Conservation (phyloP, 495 filamentous ascomycete species). For the Geopyxis carbonaria region DNA sequence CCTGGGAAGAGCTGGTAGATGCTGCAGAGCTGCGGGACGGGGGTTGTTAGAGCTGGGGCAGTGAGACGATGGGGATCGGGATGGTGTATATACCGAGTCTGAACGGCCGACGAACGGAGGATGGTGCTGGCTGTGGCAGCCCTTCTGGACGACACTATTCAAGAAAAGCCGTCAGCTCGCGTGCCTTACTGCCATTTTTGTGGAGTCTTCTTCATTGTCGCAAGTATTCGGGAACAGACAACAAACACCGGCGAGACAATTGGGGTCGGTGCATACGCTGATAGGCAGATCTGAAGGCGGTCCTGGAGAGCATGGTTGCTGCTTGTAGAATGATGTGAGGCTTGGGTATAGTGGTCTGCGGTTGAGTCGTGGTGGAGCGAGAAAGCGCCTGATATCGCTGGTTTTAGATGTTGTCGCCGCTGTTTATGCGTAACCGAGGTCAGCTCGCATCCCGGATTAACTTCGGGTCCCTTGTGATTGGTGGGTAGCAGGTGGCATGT, state of each 20-base stretch:
- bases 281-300: constrained; percentile 8
- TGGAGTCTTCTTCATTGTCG: too few species aligned
- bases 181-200: constrained; percentile 1
- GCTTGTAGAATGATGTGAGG: not conserved
- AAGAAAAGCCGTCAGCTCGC: too few species aligned
- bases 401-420: not conserved
- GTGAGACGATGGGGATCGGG: not conserved
- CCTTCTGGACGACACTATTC: not conserved
- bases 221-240: too few species aligned
- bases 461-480: not conserved
- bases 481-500: not conserved
- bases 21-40: constrained; percentile 9
- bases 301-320: constrained; percentile 14
- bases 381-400: too few species aligned
- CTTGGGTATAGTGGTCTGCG: too few species aligned
- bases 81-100: not conserved
- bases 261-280: constrained; percentile 13
- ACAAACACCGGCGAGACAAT: not conserved
- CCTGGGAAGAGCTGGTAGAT: constrained; percentile 24
- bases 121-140: not conserved
- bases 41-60: constrained; percentile 1
- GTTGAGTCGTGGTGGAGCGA: constrained; percentile 1
- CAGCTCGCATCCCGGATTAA: not conserved
- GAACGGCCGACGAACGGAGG: not conserved
- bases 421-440: not conserved